Base-by-base conservation (phyloP, 2,329 filamentous ascomycete species). In the Teratosphaeria epicoccoides region DNA sequence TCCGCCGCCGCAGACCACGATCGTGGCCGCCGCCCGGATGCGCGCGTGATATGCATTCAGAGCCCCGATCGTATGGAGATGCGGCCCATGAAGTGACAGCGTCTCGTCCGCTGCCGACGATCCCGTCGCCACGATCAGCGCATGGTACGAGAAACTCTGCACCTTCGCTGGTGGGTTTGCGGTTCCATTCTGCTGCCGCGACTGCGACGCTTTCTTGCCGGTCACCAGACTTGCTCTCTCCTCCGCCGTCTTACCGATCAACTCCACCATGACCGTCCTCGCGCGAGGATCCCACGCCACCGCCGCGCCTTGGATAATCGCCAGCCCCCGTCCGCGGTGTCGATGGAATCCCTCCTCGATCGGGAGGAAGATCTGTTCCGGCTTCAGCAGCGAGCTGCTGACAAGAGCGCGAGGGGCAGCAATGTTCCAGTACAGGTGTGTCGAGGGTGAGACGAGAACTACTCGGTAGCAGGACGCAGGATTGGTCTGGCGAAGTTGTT, bases 1-100 rank as follows among this genome's bases (percentile, higher is more conserved):
- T 3, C 65, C 64, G 24, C 65, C 65, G 26, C 65, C 65, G n/a
- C 55, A 61, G 14, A 68, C 52, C 40, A 67, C 54, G 26, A 68
- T 58, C 4, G 52, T 56, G 48, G 63, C 61, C 22, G 64, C 56
- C 7, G 48, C 51, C 4, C 52, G 49, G 2, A 68, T 49, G 20
- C 45, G 45, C 24, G 14, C 7, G 20, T 47, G 14, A 11, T 25
- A 7, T 24, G 10, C 24, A 23, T 47, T 22, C n/a, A n/a, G n/a
- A n/a, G n/a, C n/a, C n/a, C n/a, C n/a, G n/a, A n/a, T n/a, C n/a
- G n/a, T n/a, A n/a, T n/a, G n/a, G n/a, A n/a, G n/a, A n/a, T n/a
- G n/a, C n/a, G n/a, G n/a, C 6, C 23, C 11, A 11, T 11, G 11
- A 11, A 24, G 45, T 6, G 9, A 9, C 12, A 24, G 24, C 7